Base-by-base conservation (phyloP, 2,329 filamentous ascomycete genomes). In the Sclerotinia glacialis region DNA sequence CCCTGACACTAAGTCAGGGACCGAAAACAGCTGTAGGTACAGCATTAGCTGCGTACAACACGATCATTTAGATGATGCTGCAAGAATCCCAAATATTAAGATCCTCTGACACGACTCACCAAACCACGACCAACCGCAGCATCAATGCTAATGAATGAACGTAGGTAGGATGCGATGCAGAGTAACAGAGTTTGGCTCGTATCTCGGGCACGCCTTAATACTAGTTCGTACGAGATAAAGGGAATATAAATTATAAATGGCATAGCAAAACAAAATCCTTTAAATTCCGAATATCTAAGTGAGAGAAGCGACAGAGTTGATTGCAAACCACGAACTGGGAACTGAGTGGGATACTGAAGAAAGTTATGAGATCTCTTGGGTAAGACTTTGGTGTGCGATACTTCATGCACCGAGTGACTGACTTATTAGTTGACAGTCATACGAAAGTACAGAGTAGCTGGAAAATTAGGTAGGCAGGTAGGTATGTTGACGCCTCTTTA, bases 1-100 rank as follows among this genome's bases (percentile, higher is more conserved):
- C 52, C 64, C 64, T 66, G 64, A 42, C 64, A 53, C 37, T 55
- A 61, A 26, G 55, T 16, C 60, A 60, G 54, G 54, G 60, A 65
- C 44, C 44, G 47, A 59, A 34, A 26, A 52, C 44, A 58, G 31
- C 26, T 23, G 37, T 40, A 40, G 37, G 37, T 37, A 53, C 46
- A 49, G 59, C 49, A 44, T 18, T 42, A 44, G 23, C 54, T 44
- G 37, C 42, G 58, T 49, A 63, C 9, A 63, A 42, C 11, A 23
- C 47, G 18, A 49, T 37, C 4, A 31, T 37, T 60, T 47, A 47
- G 56, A 60, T 34, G 26, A 47, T 26, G 44, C 28, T 49, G 44
- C 28, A 49, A 28, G 31, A 28, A 53, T 16, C 5, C 16, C 60
- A 53, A 37, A 16, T 44, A 31, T 31, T 34, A 34, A 60, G 56